Evolutionary conservation across 768 basidiomycete genomes (phyloP).

Genomic region (Heimioporus sp.): DNA sequence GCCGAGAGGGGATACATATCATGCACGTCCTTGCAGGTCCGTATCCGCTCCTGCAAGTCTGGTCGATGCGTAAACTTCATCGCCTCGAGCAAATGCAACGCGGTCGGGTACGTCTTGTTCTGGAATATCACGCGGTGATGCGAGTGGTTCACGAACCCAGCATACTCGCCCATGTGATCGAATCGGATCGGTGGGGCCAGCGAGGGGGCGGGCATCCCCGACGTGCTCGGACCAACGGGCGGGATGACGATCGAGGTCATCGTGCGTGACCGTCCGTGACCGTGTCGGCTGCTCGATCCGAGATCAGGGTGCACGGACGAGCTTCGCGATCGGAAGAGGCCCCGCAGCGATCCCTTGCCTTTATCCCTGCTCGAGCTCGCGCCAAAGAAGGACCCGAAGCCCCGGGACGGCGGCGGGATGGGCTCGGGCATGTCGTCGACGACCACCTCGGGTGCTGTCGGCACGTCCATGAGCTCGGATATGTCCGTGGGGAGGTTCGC

Average conservation of each 20-base stretch:
- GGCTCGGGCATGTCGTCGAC: slow-evolving; percentile 11
- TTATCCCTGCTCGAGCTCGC: slow-evolving; percentile 30
- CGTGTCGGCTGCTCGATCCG: slow-evolving; percentile 14
- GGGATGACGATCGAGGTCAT: slow-evolving; percentile 26
- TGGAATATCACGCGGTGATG: slow-evolving; percentile 57
- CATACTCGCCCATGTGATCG: slow-evolving; percentile 39
- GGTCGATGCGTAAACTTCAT: slow-evolving; percentile 59
- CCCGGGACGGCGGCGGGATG: slow-evolving; percentile 16
- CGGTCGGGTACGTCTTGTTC: slow-evolving; percentile 60
- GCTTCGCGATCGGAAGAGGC: slow-evolving; percentile 49
- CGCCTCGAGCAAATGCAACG: slow-evolving; percentile 74
- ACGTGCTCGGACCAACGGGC: neutral
- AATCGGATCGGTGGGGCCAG: slow-evolving; percentile 35
- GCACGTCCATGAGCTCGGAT: slow-evolving; percentile 17
- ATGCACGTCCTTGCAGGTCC: slow-evolving; percentile 38
- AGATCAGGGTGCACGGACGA: slow-evolving; percentile 13
- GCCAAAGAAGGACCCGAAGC: slow-evolving; percentile 19
- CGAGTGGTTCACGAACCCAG: slow-evolving; percentile 65
- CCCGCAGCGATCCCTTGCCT: slow-evolving; percentile 36
- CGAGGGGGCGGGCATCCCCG: slow-evolving; percentile 18
- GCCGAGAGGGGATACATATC: slow-evolving; percentile 38
- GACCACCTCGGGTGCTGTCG: neutral
- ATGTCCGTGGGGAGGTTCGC: slow-evolving; percentile 46
- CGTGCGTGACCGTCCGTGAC: slow-evolving; percentile 19
- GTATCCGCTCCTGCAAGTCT: slow-evolving; percentile 56